Evolutionary conservation across 2,329 filamentous ascomycete genomes (phyloP), one percentile per base, ranked within the genome.

Genomic region (Septoria petroselini): DNA sequence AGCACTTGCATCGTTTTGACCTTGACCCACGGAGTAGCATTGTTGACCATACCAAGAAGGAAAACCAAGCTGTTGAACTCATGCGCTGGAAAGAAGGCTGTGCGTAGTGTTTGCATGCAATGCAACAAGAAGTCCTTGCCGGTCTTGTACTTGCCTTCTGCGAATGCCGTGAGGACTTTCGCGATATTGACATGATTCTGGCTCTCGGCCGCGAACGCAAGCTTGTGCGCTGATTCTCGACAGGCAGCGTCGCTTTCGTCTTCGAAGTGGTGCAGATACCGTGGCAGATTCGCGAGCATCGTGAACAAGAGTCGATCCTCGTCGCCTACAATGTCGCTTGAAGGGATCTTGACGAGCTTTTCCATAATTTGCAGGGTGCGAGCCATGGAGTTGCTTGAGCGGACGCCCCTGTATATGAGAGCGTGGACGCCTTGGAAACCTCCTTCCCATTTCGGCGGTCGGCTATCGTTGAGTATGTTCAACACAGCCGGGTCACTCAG

Each of bases 1-100:
- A 98, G 79, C 9, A 97, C 83, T 53, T 88, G 85, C 87, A 98
- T 95, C 0, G 88, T 90, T 72, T 93, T 91, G 35, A 91, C 76
- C 67, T 95, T 94, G 68, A 97, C 87, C 88, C 90, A 96, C 2
- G 87, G 79, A 1, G 85, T 79, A 27, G 84, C 85, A 65, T 98
- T 98, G 11, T 91, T 95, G 45, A 98, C 76, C 40, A 96, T 78
- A 1, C 93, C 90, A 70, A 97, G 88, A 35, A 97, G 73, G 71
- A 95, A 96, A 1, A 90, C 88, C 8, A 98, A 72, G 74, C 88
- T 88, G 52, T 84, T 81, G 59, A 94, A 89, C 60, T 97, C 91
- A 50, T 88, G 80, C 21, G 81, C 78, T 1, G 91, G 90, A 53
- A 95, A 86, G 69, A 88, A 97, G 21, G 83, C 81, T 40, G 85